A percentile compares a stretch with the other conserved stretches of the same genome.
Evolutionary conservation across 2,329 filamentous ascomycete species (phyloP).

Genomic region (Fusarium sp.): DNA sequence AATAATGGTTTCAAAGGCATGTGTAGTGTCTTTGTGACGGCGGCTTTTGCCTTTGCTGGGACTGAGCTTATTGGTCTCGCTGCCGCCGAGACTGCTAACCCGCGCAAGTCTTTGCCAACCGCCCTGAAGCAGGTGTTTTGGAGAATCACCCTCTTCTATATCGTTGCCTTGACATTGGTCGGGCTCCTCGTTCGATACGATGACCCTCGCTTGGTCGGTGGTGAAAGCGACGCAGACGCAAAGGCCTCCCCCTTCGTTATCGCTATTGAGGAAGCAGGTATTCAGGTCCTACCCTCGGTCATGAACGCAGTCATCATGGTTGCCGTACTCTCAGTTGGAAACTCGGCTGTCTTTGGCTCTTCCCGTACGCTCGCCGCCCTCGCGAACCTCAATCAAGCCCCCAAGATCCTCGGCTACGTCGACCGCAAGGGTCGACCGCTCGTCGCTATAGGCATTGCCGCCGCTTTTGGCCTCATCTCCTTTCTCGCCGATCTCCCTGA

Average conservation of each 20-base stretch:
- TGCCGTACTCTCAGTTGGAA: conserved; percentile 88
- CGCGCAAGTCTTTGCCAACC: conserved; percentile 80
- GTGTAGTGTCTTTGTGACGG: conserved; percentile 78
- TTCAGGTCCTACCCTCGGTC: conserved; percentile 79
- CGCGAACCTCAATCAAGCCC: conserved; percentile 85
- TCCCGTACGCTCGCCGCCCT: conserved; percentile 89
- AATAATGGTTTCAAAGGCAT: conserved; percentile 85
- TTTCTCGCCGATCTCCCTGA: conserved; percentile 74
- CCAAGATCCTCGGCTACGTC: conserved; percentile 78
- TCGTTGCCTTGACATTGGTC: conserved; percentile 80
- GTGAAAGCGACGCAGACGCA: conserved; percentile 66
- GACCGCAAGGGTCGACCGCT: conserved; percentile 83
- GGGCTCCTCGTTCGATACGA: conserved; percentile 82
- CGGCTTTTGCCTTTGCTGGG: conserved; percentile 77
- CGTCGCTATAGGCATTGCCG: conserved; percentile 72
- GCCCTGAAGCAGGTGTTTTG: conserved; percentile 95
- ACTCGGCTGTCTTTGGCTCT: conserved; percentile 89
- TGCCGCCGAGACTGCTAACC: conserved; percentile 80
- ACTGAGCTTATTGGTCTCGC: conserved; percentile 80
- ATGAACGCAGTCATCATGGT: conserved; percentile 97
- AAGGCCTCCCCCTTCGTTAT: conserved; percentile 92
- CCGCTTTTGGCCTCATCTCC: conserved; percentile 73
- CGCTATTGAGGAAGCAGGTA: conserved; percentile 84
- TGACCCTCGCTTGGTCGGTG: conserved; percentile 67
- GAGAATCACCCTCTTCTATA: conserved; percentile 90